Evolutionary conservation across 306 rosid species (phyloP), one percentile per base, ranked within the genome.

Genomic region (Rubus idaeus): DNA sequence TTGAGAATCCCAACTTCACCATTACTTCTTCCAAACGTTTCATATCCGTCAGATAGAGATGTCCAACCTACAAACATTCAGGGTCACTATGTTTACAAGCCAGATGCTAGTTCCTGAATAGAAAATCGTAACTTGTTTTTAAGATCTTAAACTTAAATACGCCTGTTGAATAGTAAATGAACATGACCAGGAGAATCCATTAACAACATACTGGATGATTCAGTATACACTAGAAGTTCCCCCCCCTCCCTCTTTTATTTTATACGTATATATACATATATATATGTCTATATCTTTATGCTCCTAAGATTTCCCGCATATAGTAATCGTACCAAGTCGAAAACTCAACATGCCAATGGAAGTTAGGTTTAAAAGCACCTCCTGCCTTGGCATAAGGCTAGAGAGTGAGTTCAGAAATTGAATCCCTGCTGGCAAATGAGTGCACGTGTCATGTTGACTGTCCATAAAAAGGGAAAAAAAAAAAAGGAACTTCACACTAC

Each of bases 11-110:
- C 77, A 95, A 76, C 85, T 90, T 87, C 71, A 74, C 4, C 96
- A 92, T 90, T 79, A 92, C 73, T 83, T 92, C 86, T 83, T 94
- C 96, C 90, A 95, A 85, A 53, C 97, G 96, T 46, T 80, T 83
- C 69, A 84, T 82, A 76, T 92, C 86, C 73, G 89, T 90, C 83
- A 95, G 84, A 79, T 92, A 95, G 68, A 92, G 95, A 87, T 85
- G 88, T 50, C 96, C 98, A 75, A 95, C 74, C 98, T 95, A 80
- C 79, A 80, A 76, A 79, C 10, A 66, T 23, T 40, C 41, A 41
- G 65, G 52, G n/a, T 71, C 51, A 55, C 52, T 45, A 80, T 82
- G 82, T 66, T 44, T 79, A 78, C 37, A 71, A 74, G 37, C 55
- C 61, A 67, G 77, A 75, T 76, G 58, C 78, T 64, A 68, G 14